phyloP scores from a whole-genome alignment of 306 rosid genomes.

The Medicago arabica region DNA sequence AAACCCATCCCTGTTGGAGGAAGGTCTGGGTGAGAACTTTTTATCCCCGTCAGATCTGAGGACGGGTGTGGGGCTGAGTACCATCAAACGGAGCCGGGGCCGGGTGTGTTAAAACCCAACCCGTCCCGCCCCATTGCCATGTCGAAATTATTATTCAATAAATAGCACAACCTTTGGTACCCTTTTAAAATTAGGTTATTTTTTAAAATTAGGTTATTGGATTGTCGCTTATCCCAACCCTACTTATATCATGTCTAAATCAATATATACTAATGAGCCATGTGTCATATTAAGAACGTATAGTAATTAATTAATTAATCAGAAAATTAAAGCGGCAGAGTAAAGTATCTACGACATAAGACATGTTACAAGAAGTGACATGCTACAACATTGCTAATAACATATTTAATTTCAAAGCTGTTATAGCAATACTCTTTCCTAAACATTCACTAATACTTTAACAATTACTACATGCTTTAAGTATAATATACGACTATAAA shows the following conservation, averaged over 20 bases:
- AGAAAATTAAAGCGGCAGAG: conserved; percentile 36
- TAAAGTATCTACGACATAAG: conserved; percentile 46
- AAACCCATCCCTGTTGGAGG: too few relatives aligned
- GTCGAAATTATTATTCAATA: too few relatives aligned
- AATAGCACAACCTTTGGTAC: too few relatives aligned
- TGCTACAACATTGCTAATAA: conserved; percentile 37
- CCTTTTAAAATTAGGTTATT: background rate
- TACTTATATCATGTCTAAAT: background rate
- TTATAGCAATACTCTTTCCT: conserved; percentile 46
- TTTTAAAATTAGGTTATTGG: background rate
- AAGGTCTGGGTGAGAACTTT: too few relatives aligned
- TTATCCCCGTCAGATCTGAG: too few relatives aligned
- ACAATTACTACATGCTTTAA: conserved; percentile 37
- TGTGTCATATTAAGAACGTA: conserved; percentile 35
- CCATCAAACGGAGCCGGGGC: too few relatives aligned
- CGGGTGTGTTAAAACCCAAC: too few relatives aligned
- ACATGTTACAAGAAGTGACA: conserved; percentile 50
- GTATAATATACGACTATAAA: conserved; percentile 37
- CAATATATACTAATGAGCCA: conserved; percentile 33
- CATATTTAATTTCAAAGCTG: conserved; percentile 44
- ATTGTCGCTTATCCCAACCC: background rate
- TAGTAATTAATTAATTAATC: background rate
- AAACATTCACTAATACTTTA: conserved; percentile 37
- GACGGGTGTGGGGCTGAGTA: too few relatives aligned
- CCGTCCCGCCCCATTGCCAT: too few relatives aligned